Conservation (phyloP, 768 basidiomycete species). For the Leccinum boreale region DNA sequence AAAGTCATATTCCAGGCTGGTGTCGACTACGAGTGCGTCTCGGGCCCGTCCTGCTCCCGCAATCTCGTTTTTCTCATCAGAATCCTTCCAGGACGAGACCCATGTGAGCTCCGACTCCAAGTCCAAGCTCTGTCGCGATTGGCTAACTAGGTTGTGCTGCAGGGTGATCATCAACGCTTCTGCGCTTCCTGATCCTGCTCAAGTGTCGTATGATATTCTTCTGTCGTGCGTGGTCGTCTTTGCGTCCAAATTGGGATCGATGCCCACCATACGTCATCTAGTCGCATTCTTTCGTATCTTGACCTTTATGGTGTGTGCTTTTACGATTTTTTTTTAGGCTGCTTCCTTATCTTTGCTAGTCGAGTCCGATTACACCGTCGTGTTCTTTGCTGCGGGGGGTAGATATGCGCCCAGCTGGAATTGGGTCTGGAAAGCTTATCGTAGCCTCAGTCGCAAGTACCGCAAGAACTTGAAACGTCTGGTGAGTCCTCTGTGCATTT, state of each 20-base stretch:
- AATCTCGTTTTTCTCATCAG: slow-evolving; percentile 16
- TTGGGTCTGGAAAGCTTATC: slow-evolving; percentile 91
- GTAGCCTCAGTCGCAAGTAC: slow-evolving; percentile 77
- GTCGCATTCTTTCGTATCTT: slow-evolving; percentile 75
- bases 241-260: slow-evolving; percentile 3
- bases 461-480: slow-evolving; percentile 85
- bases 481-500: slow-evolving; percentile 38
- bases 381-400: slow-evolving; percentile 82
- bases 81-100: slow-evolving; percentile 65
- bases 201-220: slow-evolving; percentile 74
- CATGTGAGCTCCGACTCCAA: slow-evolving; percentile 54
- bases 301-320: slow-evolving; percentile 66
- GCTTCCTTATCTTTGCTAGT: slow-evolving; percentile 42
- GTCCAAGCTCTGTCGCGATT: background rate
- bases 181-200: slow-evolving; percentile 74
- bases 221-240: slow-evolving; percentile 51
- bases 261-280: slow-evolving; percentile 27
- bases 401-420: slow-evolving; percentile 76
- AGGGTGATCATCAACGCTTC: slow-evolving; percentile 85
- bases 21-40: slow-evolving; percentile 80
- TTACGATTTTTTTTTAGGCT: too few relatives aligned
- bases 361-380: slow-evolving; percentile 84
- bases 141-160: slow-evolving; percentile 8
- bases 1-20: slow-evolving; percentile 86
- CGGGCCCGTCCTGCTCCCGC: background rate